These are phyloP conservation scores for Vigna hirtella DNA, from an alignment of 306 rosid species.

Conservation along the genomic window DNA sequence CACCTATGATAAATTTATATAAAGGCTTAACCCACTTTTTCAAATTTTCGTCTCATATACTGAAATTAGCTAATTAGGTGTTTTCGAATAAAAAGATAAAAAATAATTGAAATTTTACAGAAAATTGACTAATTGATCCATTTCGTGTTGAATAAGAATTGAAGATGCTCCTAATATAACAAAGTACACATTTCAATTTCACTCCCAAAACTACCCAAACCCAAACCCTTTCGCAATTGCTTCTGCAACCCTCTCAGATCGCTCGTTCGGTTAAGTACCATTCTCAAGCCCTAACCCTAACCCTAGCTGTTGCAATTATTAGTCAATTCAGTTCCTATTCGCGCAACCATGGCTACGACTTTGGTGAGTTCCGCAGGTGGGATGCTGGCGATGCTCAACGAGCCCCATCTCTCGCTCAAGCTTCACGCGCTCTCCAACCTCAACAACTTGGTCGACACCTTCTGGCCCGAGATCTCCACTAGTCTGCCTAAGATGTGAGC, in stretches of 20 bases:
- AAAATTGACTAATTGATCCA: constrained; percentile 18
- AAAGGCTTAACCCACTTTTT: not conserved
- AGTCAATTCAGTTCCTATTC: not conserved
- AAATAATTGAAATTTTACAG: not conserved
- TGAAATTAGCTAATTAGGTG: not conserved
- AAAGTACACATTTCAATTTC: not conserved
- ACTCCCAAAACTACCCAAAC: not conserved
- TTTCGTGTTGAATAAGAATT: constrained; percentile 44
- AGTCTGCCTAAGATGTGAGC: constrained; percentile 89
- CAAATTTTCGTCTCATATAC: no score
- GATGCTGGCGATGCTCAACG: constrained; percentile 93
- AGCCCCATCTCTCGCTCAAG: constrained; percentile 81
- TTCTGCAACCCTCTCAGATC: constrained; percentile 39
- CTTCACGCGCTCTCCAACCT: constrained; percentile 91
- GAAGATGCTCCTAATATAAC: constrained; percentile 11
- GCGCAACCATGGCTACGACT: constrained; percentile 67
- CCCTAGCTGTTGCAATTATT: constrained; percentile 39
- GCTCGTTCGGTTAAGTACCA: constrained; percentile 16
- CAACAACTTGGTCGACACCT: constrained; percentile 84
- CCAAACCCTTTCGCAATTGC: constrained; percentile 18
- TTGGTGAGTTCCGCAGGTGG: constrained; percentile 95
- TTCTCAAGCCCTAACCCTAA: constrained; percentile 52
- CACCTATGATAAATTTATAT: no score
- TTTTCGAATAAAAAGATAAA: not conserved
- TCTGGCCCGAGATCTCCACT: constrained; percentile 99